Evolutionary conservation across 176 grass and related monocot species (phyloP).

Genomic region (Coix lacrymajobi): DNA sequence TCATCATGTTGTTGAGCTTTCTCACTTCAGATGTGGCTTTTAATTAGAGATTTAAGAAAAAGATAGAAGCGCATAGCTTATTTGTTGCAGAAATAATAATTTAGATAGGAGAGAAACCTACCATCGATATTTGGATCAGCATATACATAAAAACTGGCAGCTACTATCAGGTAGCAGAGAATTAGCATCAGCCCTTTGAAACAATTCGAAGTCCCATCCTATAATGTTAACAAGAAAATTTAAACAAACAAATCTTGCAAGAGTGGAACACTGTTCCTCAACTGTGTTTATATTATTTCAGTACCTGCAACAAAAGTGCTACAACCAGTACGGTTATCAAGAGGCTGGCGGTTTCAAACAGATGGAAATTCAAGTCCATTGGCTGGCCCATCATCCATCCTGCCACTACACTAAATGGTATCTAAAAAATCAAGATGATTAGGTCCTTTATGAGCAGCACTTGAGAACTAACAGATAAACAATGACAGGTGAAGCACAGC

Average conservation of each 20-base stretch:
- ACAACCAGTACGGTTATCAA: constrained; percentile 80
- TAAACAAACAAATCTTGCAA: not conserved
- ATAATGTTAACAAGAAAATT: not conserved
- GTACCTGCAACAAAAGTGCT: constrained; percentile 73
- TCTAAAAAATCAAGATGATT: constrained; percentile 38
- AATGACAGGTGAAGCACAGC: not conserved
- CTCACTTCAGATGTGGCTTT: not conserved
- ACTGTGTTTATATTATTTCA: not conserved
- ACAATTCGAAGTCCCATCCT: constrained; percentile 85
- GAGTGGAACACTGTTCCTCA: not conserved
- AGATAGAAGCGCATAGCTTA: not conserved
- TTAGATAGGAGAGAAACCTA: constrained; percentile 23
- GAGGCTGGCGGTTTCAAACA: constrained; percentile 74
- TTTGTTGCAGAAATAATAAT: not conserved
- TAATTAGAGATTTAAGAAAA: not conserved
- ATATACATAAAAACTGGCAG: constrained; percentile 82
- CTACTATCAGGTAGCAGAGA: constrained; percentile 79
- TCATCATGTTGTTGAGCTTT: not conserved
- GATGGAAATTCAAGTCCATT: constrained; percentile 85
- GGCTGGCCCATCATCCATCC: constrained; percentile 68
- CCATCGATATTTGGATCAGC: constrained; percentile 46
- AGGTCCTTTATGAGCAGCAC: not conserved
- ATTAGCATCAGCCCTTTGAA: constrained; percentile 78
- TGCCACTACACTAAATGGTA: constrained; percentile 73
- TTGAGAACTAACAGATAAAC: not conserved